Evolutionary conservation across 176 grass and related monocot species (phyloP).

Genomic region (Pontederia crassipes): DNA sequence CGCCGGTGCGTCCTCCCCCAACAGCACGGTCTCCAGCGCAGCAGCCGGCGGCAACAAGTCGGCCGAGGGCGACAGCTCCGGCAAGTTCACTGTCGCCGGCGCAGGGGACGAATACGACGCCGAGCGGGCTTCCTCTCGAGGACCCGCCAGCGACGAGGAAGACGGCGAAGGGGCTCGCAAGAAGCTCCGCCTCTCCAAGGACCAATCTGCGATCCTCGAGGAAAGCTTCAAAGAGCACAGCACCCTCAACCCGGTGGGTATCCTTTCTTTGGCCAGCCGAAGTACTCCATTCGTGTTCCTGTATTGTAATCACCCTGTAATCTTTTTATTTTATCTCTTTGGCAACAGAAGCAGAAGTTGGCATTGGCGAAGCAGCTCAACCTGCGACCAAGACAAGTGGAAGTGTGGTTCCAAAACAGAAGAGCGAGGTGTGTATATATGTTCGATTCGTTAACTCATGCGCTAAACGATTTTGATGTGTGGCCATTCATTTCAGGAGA

Average conservation of each 20-base stretch:
- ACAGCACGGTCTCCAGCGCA: conserved; percentile 18
- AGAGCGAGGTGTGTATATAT: not conserved
- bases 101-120: not conserved
- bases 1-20: conserved; percentile 8
- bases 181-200: conserved; percentile 18
- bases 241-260: conserved; percentile 9
- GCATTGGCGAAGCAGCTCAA: conserved; percentile 5
- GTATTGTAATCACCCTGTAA: not conserved
- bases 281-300: not conserved
- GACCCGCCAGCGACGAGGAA: conserved; percentile 13
- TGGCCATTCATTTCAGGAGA: not conserved
- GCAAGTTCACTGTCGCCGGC: not conserved
- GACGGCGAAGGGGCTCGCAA: conserved; percentile 3
- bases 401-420: conserved; percentile 13
- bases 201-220: conserved; percentile 11
- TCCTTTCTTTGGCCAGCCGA: not conserved
- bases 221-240: conserved; percentile 11
- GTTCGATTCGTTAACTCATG: too few relatives aligned
- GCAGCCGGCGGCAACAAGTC: conserved; percentile 5
- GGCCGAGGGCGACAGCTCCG: conserved; percentile 4
- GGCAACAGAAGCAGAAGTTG: conserved; percentile 6
- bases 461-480: not conserved
- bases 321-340: not conserved
- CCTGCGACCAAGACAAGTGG: conserved; percentile 4
- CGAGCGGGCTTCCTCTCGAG: conserved; percentile 1